Evolutionary conservation across 495 filamentous ascomycete species (phyloP), one percentile per base, ranked within the genome.

Genomic region (Tuber calosporum): DNA sequence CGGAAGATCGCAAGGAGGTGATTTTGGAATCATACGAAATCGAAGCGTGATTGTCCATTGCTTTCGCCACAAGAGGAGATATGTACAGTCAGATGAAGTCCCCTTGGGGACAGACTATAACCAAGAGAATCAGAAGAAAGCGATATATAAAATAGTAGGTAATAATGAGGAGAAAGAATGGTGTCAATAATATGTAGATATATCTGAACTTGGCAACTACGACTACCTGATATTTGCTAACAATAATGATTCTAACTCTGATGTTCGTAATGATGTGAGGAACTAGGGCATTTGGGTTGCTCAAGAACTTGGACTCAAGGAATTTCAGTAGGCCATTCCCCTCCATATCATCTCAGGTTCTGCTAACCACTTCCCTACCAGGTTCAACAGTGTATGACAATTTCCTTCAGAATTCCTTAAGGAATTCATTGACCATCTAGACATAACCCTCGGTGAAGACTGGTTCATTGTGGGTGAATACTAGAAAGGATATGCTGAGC

Each of bases 391-490:
- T 20, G 87, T 88, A 30, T 90, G 91, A 79, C 91, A 93, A 82
- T 90, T 89, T 80, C 89, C 87, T 19, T 85, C 87, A 69, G 84
- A 84, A 0, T 93, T 92, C 78, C 86, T 90, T 26, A 84, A 84
- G 40, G 83, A 86, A 4, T 90, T 92, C 74, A 85, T 91, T 39
- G 79, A 82, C 2, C 81, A 85, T 69, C 75, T 92, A 40, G 84
- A 88, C 37, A 75, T 83, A 20, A 77, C 82, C 0, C 82, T 85
- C 48, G 86, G 86, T 17, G 76, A 82, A 0, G 83, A 87, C 13
- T 89, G 87, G 82, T 91, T 91, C 77, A 83, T 91, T 30, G 89
- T 94, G 13, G 90, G 89, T 39, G 91, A 93, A 78, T 92, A 89
- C 79, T 93, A 90, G 91, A 86, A 86, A 70, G 88, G 86, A 36